These are phyloP conservation scores for Heracleum sosnowskyi DNA, from an alignment of 129 eudicot species.

Conservation along the genomic window DNA sequence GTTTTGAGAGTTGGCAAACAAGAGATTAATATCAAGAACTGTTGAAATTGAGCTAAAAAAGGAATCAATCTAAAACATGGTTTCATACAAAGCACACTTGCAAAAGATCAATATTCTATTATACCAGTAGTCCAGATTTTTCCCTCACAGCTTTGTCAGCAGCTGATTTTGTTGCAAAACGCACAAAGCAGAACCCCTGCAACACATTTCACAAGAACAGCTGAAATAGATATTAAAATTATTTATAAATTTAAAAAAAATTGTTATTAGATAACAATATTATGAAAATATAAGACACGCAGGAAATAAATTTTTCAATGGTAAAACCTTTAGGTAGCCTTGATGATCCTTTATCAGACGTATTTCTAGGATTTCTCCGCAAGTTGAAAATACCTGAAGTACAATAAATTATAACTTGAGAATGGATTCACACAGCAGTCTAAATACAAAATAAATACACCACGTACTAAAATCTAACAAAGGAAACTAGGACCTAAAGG, in stretches of 20 bases:
- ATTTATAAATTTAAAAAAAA: neutral
- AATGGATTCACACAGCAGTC: neutral
- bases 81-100: neutral
- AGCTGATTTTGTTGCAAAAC: constrained; percentile 72
- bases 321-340: constrained; percentile 59
- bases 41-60: neutral
- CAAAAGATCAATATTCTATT: neutral
- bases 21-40: neutral
- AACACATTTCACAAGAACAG: neutral
- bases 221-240: neutral
- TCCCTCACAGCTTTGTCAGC: constrained; percentile 76
- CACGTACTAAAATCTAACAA: neutral
- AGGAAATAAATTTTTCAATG: neutral
- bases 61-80: neutral
- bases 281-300: neutral
- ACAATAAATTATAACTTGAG: neutral
- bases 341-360: constrained; percentile 68
- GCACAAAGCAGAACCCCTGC: constrained; percentile 84
- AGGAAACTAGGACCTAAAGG: neutral
- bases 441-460: neutral
- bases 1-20: neutral
- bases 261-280: neutral
- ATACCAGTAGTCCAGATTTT: constrained; percentile 59
- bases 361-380: constrained; percentile 70
- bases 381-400: constrained; percentile 58